Percentiles rank a stretch among this genome's conserved stretches.
phyloP scores from a whole-genome alignment of 257 asterid species.

The Jacaranda mimosifolia region DNA sequence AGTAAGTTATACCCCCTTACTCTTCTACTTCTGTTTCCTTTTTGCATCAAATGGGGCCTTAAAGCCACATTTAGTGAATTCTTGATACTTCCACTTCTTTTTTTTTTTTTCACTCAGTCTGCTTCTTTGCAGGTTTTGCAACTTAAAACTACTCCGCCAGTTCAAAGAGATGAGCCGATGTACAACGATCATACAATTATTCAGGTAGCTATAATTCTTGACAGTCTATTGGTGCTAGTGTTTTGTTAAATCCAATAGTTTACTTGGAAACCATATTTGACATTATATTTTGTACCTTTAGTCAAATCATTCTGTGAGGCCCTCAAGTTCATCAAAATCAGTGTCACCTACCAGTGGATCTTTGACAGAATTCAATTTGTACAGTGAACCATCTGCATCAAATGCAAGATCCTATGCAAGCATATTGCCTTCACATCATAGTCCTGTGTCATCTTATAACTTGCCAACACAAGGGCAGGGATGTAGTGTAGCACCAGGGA shows the following conservation, averaged over 20 bases:
- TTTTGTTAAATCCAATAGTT: constrained; percentile 22
- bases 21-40: not conserved
- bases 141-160: constrained; percentile 63
- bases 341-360: constrained; percentile 52
- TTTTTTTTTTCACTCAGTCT: not conserved
- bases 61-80: not conserved
- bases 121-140: constrained; percentile 66
- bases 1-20: too few relatives aligned
- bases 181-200: constrained; percentile 79
- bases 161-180: constrained; percentile 60
- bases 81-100: not conserved
- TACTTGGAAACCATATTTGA: constrained; percentile 25
- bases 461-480: constrained; percentile 54
- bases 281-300: constrained; percentile 37
- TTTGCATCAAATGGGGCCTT: not conserved
- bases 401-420: constrained; percentile 43
- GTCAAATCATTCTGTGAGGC: constrained; percentile 55
- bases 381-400: constrained; percentile 47
- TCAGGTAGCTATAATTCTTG: constrained; percentile 56
- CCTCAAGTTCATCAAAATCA: constrained; percentile 51
- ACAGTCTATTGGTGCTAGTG: not conserved
- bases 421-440: constrained; percentile 45
- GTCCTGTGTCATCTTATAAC: constrained; percentile 48
- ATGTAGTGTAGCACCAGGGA: constrained; percentile 47
- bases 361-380: constrained; percentile 45